Evolutionary conservation across 139 green algal species (phyloP).

Genomic region (Picochlorum sp.): DNA sequence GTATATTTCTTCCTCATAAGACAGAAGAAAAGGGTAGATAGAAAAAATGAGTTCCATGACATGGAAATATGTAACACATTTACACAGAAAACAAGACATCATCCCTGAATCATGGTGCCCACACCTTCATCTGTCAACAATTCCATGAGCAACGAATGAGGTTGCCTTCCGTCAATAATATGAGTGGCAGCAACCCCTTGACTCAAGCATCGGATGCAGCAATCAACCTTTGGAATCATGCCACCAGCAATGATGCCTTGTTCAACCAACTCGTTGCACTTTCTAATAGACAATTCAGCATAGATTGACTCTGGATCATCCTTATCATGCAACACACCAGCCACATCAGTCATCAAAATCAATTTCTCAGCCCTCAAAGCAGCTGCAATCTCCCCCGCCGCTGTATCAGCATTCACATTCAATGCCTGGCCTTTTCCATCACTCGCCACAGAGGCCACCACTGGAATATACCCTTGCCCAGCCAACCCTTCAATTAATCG

Average conservation of each 20-base stretch:
- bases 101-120: conserved; percentile 97
- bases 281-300: conserved; percentile 59
- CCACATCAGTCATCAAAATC: conserved; percentile 98
- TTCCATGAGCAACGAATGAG: conserved; percentile 95
- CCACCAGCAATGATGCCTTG: conserved; percentile 90
- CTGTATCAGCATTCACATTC: conserved; percentile 98
- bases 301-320: conserved; percentile 77
- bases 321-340: conserved; percentile 83
- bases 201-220: conserved; percentile 87
- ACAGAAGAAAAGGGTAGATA: background rate
- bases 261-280: conserved; percentile 62
- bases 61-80: too few species aligned
- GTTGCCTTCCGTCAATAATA: conserved; percentile 95
- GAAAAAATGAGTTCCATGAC: too few species aligned
- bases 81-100: background rate
- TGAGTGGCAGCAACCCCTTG: conserved; percentile 89
- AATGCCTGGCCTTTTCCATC: conserved; percentile 79
- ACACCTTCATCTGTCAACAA: conserved; percentile 91
- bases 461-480: conserved; percentile 76
- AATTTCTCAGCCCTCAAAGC: conserved; percentile 94
- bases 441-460: conserved; percentile 90
- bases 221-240: conserved; percentile 81
- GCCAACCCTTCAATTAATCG: conserved; percentile 44
- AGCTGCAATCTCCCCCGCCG: conserved; percentile 91
- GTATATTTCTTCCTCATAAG: background rate